Evolutionary conservation across 148 eudicot genomes (phyloP), one percentile per base, ranked within the genome.

Genomic region (Nepenthes mirabilis): DNA sequence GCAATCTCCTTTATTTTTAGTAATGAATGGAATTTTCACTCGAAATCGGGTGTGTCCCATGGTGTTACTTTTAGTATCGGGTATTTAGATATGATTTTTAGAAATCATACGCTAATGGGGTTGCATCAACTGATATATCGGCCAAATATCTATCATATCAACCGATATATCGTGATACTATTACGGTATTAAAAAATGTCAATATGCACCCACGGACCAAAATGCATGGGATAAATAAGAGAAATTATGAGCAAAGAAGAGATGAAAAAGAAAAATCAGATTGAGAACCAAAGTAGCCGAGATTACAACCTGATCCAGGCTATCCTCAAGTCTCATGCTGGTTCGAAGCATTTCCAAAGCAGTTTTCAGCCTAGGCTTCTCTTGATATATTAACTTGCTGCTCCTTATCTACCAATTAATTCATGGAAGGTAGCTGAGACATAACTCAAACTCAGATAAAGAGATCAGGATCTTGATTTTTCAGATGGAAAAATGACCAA

Each of bases 281-380:
- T 52, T 49, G 11, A 49, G 52, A 49, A 49, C 3, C 13, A 6
- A 49, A 49, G 14, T 5, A n/a, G 52, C 52, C 6, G 48, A 49
- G 14, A 55, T 2, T 1, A 55, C 2, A 5, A 93, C 97, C 97
- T 94, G 85, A 57, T 59, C 58, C 68, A 94, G 78, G 73, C 84
- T 84, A 34, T 81, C 81, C 68, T 94, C 99, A 1, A 94, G 97
- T 62, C 63, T 64, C 61, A 86, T 84, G 79, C 99, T 94, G 37
- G 99, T 86, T 79, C 99, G 79, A 43, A 94, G 89, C 99, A 94
- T 86, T 72, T 94, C 99, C 14, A 94, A 77, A 34, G 99, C 99
- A 40, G 99, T 94, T 69, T 94, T 94, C 54, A 94, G 74, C 69
- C 99, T 71, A 6, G 99, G 99, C 75, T 86, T 94, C 76, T 79